A percentile compares a stretch with the other conserved stretches of the same genome.
Conservation (phyloP, 345 rosid species). For the Dovyalis caffra region DNA sequence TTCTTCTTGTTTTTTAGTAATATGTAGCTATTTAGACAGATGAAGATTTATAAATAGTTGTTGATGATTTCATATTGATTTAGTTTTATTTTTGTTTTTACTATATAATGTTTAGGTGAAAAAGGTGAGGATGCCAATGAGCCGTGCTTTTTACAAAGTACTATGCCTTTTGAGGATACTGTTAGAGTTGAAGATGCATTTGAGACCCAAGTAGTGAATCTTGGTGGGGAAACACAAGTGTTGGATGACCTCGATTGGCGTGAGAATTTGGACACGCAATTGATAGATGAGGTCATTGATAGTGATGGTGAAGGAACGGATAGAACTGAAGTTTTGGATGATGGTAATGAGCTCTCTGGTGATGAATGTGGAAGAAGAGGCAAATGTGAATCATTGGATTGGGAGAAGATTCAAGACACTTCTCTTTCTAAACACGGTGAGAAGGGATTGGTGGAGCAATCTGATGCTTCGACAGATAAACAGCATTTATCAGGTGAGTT, state of each 20-base stretch:
- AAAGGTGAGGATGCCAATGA: conserved; percentile 11
- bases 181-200: conserved; percentile 27
- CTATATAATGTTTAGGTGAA: conserved; percentile 20
- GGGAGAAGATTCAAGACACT: conserved; percentile 20
- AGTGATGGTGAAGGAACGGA: conserved; percentile 49
- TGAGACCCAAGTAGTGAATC: conserved; percentile 36
- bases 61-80: neutral
- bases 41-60: too few species aligned
- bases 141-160: neutral
- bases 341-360: conserved; percentile 34
- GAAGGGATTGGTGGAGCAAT: conserved; percentile 18
- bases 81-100: neutral
- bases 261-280: conserved; percentile 21
- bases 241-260: conserved; percentile 23
- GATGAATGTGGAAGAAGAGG: conserved; percentile 29
- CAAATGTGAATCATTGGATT: conserved; percentile 18
- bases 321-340: conserved; percentile 48
- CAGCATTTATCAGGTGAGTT: conserved; percentile 39
- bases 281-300: conserved; percentile 25
- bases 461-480: conserved; percentile 22
- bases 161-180: conserved; percentile 24
- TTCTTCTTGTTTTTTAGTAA: too few species aligned
- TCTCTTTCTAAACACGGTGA: conserved; percentile 14
- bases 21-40: too few species aligned
- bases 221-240: conserved; percentile 25